Conservation (phyloP, 2,329 filamentous ascomycete species). For the Pleoardoris graminearum region DNA sequence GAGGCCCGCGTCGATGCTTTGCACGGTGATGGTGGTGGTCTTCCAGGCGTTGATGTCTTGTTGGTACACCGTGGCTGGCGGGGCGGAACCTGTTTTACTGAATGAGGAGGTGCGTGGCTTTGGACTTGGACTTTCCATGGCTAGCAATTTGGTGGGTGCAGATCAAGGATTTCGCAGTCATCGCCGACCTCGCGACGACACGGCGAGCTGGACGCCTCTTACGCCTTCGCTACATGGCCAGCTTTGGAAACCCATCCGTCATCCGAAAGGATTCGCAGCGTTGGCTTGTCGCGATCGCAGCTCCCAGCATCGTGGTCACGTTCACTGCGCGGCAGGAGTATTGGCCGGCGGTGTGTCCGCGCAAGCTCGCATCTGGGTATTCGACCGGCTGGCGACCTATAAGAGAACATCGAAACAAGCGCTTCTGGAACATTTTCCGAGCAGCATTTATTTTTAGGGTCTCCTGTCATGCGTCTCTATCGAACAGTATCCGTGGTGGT, state of each 20-base stretch:
- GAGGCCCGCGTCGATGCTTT: conserved; percentile 1
- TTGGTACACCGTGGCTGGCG: conserved; percentile 3
- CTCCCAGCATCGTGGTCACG: not conserved
- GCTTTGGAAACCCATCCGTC: not conserved
- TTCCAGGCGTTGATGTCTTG: conserved; percentile 4
- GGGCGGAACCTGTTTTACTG: not conserved
- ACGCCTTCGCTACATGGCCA: not conserved
- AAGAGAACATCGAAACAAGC: not conserved
- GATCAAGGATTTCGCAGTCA: not conserved
- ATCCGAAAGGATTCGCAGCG: not conserved
- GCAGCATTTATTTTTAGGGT: not conserved
- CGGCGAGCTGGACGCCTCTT: conserved; percentile 2
- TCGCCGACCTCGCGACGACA: not conserved
- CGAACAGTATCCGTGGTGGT: not conserved
- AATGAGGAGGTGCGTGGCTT: conserved; percentile 1
- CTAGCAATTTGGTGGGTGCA: not conserved
- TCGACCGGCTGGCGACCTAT: not conserved
- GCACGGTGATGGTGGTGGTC: conserved; percentile 3
- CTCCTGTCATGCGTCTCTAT: not conserved
- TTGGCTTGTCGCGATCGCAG: too few species aligned
- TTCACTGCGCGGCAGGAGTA: not conserved
- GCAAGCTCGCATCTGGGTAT: not conserved
- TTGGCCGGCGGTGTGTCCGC: not conserved
- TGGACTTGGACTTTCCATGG: not conserved
- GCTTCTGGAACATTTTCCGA: not conserved